Conservation (phyloP, 148 eudicot genomes). For the Amaranthus hypochondriacus region DNA sequence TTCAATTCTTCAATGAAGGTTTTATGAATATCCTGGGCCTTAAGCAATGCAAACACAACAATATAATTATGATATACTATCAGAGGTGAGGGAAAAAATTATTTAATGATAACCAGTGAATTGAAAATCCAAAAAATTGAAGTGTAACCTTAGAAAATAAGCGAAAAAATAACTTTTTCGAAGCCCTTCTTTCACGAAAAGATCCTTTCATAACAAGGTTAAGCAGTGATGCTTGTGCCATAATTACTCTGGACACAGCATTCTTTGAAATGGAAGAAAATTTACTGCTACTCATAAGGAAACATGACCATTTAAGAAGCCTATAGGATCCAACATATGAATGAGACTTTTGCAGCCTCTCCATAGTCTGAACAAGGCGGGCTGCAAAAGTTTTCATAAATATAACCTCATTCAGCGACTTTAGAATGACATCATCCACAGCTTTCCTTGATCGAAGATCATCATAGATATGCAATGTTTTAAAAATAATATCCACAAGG, state of each 20-base stretch:
- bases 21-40: slow-evolving; percentile 58
- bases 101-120: neutral
- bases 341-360: slow-evolving; percentile 66
- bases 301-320: slow-evolving; percentile 84
- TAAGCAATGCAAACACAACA: slow-evolving; percentile 15
- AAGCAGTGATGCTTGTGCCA: slow-evolving; percentile 66
- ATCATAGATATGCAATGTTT: slow-evolving; percentile 67
- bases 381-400: slow-evolving; percentile 91
- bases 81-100: neutral
- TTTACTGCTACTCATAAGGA: slow-evolving; percentile 64
- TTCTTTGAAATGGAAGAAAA: slow-evolving; percentile 73
- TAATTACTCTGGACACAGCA: slow-evolving; percentile 68
- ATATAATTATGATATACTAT: neutral
- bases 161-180: slow-evolving; percentile 49
- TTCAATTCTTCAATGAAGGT: slow-evolving; percentile 64
- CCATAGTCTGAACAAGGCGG: slow-evolving; percentile 80
- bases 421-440: slow-evolving; percentile 72
- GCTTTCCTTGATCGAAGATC: slow-evolving; percentile 79
- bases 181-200: slow-evolving; percentile 67
- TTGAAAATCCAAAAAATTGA: neutral
- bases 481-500: slow-evolving; percentile 72
- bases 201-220: slow-evolving; percentile 61
- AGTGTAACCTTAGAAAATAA: slow-evolving; percentile 62
- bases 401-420: slow-evolving; percentile 46
- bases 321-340: slow-evolving; percentile 68